phyloP scores from a whole-genome alignment of 2,329 filamentous ascomycete genomes.

The Alternaria sp. region DNA sequence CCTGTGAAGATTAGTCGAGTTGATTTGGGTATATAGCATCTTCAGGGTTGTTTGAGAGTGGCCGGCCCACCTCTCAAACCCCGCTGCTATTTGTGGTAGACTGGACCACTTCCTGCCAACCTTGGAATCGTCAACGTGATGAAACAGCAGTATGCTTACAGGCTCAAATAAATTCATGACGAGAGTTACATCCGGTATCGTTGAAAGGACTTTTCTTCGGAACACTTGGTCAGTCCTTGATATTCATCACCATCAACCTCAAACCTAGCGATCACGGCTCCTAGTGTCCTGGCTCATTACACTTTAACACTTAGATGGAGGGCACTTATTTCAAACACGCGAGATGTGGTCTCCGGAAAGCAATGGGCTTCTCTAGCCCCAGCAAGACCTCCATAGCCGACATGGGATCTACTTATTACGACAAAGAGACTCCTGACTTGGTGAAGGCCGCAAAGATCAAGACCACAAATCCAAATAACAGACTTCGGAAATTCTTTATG shows the following conservation, averaged over 20 bases:
- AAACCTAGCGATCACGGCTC: neutral
- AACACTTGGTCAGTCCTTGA: neutral
- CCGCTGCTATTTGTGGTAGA: slow-evolving; percentile 1
- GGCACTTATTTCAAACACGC: neutral
- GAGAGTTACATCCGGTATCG: neutral
- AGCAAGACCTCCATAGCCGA: neutral
- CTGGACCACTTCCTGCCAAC: neutral
- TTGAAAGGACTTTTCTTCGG: neutral
- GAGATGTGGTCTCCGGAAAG: neutral
- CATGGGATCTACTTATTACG: neutral
- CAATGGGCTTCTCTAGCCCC: neutral
- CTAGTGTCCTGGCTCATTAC: neutral
- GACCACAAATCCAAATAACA: neutral
- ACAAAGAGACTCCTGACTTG: neutral
- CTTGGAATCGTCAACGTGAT: neutral
- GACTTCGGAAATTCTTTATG: neutral
- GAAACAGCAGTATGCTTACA: neutral
- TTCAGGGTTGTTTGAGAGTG: neutral
- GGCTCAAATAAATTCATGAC: neutral
- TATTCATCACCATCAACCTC: neutral
- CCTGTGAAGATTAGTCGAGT: neutral
- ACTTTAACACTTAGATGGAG: neutral
- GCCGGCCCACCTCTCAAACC: neutral
- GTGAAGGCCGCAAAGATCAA: neutral
- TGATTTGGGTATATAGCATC: neutral